phyloP scores from a whole-genome alignment of 352 stramenopile genomes.

The Phytophthora meadii region DNA sequence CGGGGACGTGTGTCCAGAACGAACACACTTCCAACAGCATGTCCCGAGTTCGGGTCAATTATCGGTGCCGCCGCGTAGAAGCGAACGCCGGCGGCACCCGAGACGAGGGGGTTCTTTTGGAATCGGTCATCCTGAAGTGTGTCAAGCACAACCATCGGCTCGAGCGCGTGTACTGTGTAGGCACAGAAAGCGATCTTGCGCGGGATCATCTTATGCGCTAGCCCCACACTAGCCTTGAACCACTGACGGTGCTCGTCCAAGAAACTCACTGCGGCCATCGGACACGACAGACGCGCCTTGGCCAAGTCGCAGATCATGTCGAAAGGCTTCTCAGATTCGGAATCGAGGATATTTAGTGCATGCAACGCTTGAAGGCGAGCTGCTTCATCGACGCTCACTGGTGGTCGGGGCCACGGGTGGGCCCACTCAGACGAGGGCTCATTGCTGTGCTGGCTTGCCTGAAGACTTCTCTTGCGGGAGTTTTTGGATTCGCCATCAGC shows the following conservation, averaged over 20 bases:
- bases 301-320: conserved; percentile 85
- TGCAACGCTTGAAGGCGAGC: conserved; percentile 59
- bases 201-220: conserved; percentile 80
- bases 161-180: conserved; percentile 62
- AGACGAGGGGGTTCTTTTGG: conserved; percentile 88
- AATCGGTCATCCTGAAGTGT: conserved; percentile 91
- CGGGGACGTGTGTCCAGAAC: conserved; percentile 83
- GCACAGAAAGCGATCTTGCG: conserved; percentile 85
- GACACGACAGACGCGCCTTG: conserved; percentile 66
- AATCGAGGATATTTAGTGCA: conserved; percentile 68
- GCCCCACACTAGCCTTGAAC: conserved; percentile 77
- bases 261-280: conserved; percentile 85
- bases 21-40: conserved; percentile 79
- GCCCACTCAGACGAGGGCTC: conserved; percentile 40
- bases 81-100: conserved; percentile 87
- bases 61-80: conserved; percentile 94
- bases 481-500: conserved; percentile 39
- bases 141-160: conserved; percentile 88
- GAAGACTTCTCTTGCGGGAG: conserved; percentile 14
- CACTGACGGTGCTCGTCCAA: conserved; percentile 80
- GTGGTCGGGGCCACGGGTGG: conserved; percentile 79
- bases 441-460: conserved; percentile 29
- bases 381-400: conserved; percentile 58
- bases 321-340: conserved; percentile 62
- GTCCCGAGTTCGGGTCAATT: conserved; percentile 59